Base-by-base conservation (phyloP, 768 basidiomycete genomes). In the Ramaria sp. region DNA sequence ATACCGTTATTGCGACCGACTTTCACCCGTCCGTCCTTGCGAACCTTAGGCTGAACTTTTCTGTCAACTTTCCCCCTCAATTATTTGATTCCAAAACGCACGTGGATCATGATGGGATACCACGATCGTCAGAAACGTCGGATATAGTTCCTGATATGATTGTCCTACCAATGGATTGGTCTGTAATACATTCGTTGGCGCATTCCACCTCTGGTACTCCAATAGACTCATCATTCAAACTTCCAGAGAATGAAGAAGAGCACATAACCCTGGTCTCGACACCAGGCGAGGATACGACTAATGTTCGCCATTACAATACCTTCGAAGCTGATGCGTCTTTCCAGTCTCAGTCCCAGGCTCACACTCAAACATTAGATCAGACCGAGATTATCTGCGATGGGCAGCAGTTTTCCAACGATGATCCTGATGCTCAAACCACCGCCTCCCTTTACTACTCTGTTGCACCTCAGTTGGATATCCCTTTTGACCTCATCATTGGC, bases 401-500 rank as follows among this genome's bases (percentile, higher is more conserved):
- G 13, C 32, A 34, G 32, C 32, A 34, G 32, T 3, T 37, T 28
- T 13, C 12, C 39, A 32, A 0, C 15, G n/a, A 16, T 24, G 36
- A 39, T 42, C 30, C 41, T 10, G 42, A 43, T n/a, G n/a, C 24
- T 16, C 9, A 8, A 25, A 16, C 9, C 42, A 43, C 3, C n/a
- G 18, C 42, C 42, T 18, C 16, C 24, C 16, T 10, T n/a, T 10
- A n/a, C 27, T 24, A 7, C 20, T 24, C 24, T 24, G 27, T 25
- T 15, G 16, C 34, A 37, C 34, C 48, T 37, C 24, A 16, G 30
- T 20, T 50, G n/a, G 15, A 50, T 18, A 28, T 24, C 47, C 65
- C 70, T 0, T 81, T 77, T 62, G 75, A 81, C 56, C 45, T 78
- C 44, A 61, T 79, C 20, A 61, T 80, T 43, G 79, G 76, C 3